phyloP scores from a whole-genome alignment of 1,284 basidiomycete genomes.

The Fomitiporia mediterranea region DNA sequence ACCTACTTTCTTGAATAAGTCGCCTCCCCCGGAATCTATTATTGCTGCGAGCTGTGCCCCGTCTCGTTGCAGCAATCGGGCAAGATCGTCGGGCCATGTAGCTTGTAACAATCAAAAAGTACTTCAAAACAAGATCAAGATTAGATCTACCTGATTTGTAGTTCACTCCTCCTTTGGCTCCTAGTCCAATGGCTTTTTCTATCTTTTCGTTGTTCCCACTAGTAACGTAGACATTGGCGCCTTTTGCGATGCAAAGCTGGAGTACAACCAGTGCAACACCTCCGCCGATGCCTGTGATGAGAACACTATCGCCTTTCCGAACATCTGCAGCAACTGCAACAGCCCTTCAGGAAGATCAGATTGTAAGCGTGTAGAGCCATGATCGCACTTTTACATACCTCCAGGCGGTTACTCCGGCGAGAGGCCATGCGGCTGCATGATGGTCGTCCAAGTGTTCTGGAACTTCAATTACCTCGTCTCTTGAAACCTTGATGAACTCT shows the following conservation, averaged over 20 bases:
- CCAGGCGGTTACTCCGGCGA: conserved; percentile 80
- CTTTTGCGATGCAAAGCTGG: conserved; percentile 73
- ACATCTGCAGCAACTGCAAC: conserved; percentile 66
- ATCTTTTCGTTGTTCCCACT: conserved; percentile 72
- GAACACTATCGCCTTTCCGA: conserved; percentile 61
- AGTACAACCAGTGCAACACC: conserved; percentile 78
- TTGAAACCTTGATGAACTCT: conserved; percentile 71
- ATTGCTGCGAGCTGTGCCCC: conserved; percentile 56
- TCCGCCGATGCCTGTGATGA: conserved; percentile 79
- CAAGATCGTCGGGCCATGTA: conserved; percentile 62
- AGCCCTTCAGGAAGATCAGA: conserved; percentile 42
- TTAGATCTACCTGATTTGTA: conserved; percentile 60
- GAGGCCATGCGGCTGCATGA: conserved; percentile 71
- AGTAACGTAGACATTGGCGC: conserved; percentile 82
- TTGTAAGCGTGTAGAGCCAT: background rate
- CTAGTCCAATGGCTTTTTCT: conserved; percentile 57
- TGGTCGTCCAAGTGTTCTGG: conserved; percentile 69
- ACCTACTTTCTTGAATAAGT: conserved; percentile 58
- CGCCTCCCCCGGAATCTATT: conserved; percentile 78
- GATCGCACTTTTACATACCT: conserved; percentile 41
- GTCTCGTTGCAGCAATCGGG: conserved; percentile 41
- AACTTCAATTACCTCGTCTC: conserved; percentile 61
- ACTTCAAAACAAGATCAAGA: background rate
- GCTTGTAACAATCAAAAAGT: conserved; percentile 34
- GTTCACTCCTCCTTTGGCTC: conserved; percentile 74